Evolutionary conservation across 2,329 filamentous ascomycete species (phyloP), one percentile per base, ranked within the genome.

Genomic region (Fusarium lyarnte): DNA sequence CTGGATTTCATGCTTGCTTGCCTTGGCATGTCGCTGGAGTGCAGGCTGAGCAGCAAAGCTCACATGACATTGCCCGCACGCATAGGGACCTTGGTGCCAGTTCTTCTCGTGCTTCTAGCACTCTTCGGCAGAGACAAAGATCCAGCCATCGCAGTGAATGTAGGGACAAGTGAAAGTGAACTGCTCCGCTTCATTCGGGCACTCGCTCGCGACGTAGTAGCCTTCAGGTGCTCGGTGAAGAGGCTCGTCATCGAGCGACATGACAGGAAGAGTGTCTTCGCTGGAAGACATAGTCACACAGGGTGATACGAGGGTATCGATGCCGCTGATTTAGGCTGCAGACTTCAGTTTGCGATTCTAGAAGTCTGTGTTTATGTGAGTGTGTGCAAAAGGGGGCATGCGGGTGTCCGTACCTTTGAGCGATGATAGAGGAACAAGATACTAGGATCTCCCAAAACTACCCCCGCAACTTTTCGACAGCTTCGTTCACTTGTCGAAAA

Each of bases 81-180:
- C 25, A 6, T 79, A 79, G 0, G 69, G 65, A 1, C 63, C 69
- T 6, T 49, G 49, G 14, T 79, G 78, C 77, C 76, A 79, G 3
- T 77, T 65, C 1, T 65, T 35, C 2, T 78, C 69, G 21, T 79
- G 78, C 9, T 66, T 58, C n/a, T 67, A 63, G n/a, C 75, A 78
- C n/a, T 76, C 73, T 8, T 68, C n/a, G 2, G 42, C 35, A 1
- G 70, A 70, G 5, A 54, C 19, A 13, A 79, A 79, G 0, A 51
- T 13, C 31, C 77, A 71, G 2, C 78, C 77, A n/a, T 79, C 78
- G 39, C 78, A 79, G 8, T 64, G 55, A 5, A 64, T 5, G 41
- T 78, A 74, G 0, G 78, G 78, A n/a, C 78, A 79, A 4, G 66
- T 59, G 16, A 70, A 66, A 12, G 68, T 70, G 4, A 59, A 29